Base-by-base conservation (phyloP, 2,329 filamentous ascomycete genomes). In the Aspergillus ustus region DNA sequence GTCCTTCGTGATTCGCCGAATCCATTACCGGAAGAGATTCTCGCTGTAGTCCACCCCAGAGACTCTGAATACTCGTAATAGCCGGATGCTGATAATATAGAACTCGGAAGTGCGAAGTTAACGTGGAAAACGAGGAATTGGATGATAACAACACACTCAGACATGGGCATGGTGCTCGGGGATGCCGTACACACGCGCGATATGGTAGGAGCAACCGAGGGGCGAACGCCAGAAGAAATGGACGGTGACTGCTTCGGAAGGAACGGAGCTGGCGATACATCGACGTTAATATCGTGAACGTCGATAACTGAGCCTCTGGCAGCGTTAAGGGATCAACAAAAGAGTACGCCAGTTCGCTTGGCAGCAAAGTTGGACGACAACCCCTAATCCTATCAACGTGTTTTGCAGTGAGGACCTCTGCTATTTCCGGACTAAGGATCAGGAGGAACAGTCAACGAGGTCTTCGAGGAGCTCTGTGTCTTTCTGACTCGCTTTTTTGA, bases 21-120 rank as follows among this genome's bases (percentile, higher is more conserved):
- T 25, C 59, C 13, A 19, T 52, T 73, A 9, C 70, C 73, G 1
- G n/a, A 55, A 5, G 72, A 74, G 45, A 66, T 63, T 7, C 50
- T 66, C 37, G 63, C 63, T 4, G 63, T 73, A 34, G 59, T 73
- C 7, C 65, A 69, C 34, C 31, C 60, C 55, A 31, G 66, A 63
- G 53, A 59, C 57, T 43, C 64, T 31, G 64, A 63, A 46, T 61
- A 46, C 9, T 66, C 63, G 20, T 57, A 64, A 29, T 64, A 61
- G 55, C 46, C 58, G 13, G 5, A 7, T 11, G 19, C 51, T 37
- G 15, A 25, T 29, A n/a, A 19, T 22, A 31, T 17, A n/a, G 22
- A 20, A 22, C n/a, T 19, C 2, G 28, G 31, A 13, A 17, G 22
- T 20, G 28, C 31, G 54, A 9, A 44, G 9, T 40, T 40, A 40